A percentile compares a stretch with the other conserved stretches of the same genome.
phyloP scores from a whole-genome alignment of 768 basidiomycete genomes.

The Lentinula raphanica region DNA sequence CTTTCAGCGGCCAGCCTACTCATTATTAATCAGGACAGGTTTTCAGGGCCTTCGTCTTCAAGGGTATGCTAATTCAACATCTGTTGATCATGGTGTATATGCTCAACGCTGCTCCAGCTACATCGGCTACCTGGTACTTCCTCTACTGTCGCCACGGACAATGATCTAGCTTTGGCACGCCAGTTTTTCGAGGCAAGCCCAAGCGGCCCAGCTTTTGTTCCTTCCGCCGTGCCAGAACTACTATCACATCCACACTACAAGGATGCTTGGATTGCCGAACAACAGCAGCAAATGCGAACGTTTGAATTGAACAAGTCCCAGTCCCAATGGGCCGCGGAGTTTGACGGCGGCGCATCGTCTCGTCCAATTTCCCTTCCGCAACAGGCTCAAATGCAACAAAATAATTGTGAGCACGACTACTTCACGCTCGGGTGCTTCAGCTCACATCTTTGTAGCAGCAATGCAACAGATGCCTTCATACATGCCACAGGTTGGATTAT shows the following conservation, averaged over 20 bases:
- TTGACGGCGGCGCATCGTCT: slow-evolving; percentile 27
- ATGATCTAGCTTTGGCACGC: slow-evolving; percentile 68
- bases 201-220: background rate
- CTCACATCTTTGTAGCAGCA: slow-evolving; percentile 21
- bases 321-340: slow-evolving; percentile 56
- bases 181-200: slow-evolving; percentile 61
- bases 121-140: slow-evolving; percentile 69
- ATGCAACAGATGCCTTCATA: slow-evolving; percentile 40
- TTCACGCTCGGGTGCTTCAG: background rate
- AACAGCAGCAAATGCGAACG: slow-evolving; percentile 36
- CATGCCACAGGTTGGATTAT: slow-evolving; percentile 28
- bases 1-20: slow-evolving; percentile 4
- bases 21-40: slow-evolving; percentile 51
- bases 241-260: slow-evolving; percentile 33
- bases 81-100: slow-evolving; percentile 18
- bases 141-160: slow-evolving; percentile 44
- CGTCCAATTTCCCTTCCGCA: slow-evolving; percentile 25
- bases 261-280: slow-evolving; percentile 51
- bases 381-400: slow-evolving; percentile 25
- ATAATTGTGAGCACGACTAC: slow-evolving; percentile 32
- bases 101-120: slow-evolving; percentile 38
- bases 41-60: slow-evolving; percentile 68
- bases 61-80: too few relatives aligned
- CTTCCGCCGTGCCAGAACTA: slow-evolving; percentile 13
- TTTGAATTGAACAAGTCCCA: slow-evolving; percentile 28